Percentiles rank a stretch among this genome's conserved stretches.
Conservation (phyloP, 768 basidiomycete genomes). For the Amanita fuliginea region DNA sequence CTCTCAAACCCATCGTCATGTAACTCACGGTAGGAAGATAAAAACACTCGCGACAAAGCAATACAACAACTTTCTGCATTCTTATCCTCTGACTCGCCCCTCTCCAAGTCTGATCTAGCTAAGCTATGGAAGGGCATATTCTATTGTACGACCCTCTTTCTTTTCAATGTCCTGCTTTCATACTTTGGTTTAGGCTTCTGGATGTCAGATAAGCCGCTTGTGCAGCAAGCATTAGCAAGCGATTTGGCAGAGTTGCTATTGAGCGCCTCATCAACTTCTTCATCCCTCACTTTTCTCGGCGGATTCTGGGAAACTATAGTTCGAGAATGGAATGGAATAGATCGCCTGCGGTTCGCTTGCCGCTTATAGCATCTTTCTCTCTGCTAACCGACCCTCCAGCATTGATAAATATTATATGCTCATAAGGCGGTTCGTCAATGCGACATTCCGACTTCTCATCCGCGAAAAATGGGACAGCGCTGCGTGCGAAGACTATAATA, state of each 20-base stretch:
- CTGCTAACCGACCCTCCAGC: constrained; percentile 26
- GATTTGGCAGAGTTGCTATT: constrained; percentile 79
- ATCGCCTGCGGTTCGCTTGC: constrained; percentile 64
- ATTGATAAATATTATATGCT: constrained; percentile 99
- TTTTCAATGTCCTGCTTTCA: background rate
- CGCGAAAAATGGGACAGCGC: constrained; percentile 55
- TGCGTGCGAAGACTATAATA: constrained; percentile 49
- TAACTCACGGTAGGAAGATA: constrained; percentile 41
- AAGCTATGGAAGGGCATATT: constrained; percentile 98
- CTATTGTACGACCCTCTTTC: constrained; percentile 56
- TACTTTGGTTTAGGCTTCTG: constrained; percentile 67
- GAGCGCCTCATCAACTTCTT: constrained; percentile 41
- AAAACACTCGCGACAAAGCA: constrained; percentile 86
- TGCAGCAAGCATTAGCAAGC: constrained; percentile 84
- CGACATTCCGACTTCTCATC: constrained; percentile 71
- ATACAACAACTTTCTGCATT: constrained; percentile 70
- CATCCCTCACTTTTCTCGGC: constrained; percentile 65
- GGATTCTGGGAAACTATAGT: constrained; percentile 91
- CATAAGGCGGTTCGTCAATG: constrained; percentile 79
- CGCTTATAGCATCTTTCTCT: constrained; percentile 6
- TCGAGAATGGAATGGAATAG: constrained; percentile 90
- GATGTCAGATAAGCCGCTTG: constrained; percentile 98
- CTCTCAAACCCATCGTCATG: constrained; percentile 11
- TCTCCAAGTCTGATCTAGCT: constrained; percentile 70
- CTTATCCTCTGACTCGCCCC: constrained; percentile 50